Base-by-base conservation (phyloP, 495 filamentous ascomycete species). In the Venustampulla echinocandica region DNA sequence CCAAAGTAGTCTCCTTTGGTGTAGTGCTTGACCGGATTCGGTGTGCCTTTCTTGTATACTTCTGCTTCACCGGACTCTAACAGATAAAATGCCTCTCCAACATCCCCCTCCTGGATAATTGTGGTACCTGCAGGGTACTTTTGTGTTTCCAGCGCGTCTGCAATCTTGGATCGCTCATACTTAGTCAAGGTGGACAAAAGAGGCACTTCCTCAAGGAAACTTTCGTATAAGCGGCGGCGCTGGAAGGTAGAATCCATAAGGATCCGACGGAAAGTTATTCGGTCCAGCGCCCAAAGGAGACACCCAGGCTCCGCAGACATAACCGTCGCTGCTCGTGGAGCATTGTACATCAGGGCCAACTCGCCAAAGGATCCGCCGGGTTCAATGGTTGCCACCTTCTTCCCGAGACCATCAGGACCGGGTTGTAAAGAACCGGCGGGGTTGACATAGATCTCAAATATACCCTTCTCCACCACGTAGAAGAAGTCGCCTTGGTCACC, bases 241-340 rank as follows among this genome's bases (percentile, higher is more conserved):
- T 90, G 85, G 67, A 95, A 98, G 14, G 92, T 93, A 39, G 85
- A 90, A 67, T 97, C 92, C 93, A 98, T 95, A 44, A 98, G 72
- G 56, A 98, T 97, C 23, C 92, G 87, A 40, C 92, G 87, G 76
- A 98, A 98, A 4, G 92, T 98, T 39, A 97, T 76, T 24, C 92
- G 87, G 61, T 98, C 92, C 34, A 98, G 69, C 10, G 87, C 87
- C 92, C 92, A 98, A 4, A 98, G 75, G 1, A 81, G 90, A 60
- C 81, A 87, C 42, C 78, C 71, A 3, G 81, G 56, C 43, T 93
- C 88, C 20, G 81, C 80, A 14, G 85, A 92, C 43, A 93, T 77
- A 43, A 98, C 87, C 1, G 92, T 97, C 2, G 92, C 92, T n/a
- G 93, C 93, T 56, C 92, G 84, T 3, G 93, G 92, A 13, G 92